Conservation (phyloP, 768 basidiomycete species). For the Lactarius sp. region DNA sequence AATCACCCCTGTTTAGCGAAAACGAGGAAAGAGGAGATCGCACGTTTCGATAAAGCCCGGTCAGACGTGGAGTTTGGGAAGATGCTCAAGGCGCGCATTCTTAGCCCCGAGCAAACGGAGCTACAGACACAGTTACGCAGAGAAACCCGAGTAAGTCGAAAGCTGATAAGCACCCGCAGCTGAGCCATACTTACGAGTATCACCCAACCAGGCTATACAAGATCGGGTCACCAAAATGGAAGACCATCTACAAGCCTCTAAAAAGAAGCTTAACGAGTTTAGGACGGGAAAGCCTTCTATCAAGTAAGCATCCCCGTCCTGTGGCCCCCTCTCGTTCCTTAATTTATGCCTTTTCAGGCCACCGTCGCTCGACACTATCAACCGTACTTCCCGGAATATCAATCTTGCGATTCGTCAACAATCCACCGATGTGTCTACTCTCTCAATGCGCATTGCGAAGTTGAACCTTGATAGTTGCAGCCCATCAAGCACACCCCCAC, state of each 20-base stretch:
- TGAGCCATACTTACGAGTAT: neutral
- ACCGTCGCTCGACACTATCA: constrained; percentile 80
- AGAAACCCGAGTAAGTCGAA: constrained; percentile 56
- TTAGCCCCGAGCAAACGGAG: constrained; percentile 80
- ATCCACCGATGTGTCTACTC: constrained; percentile 45
- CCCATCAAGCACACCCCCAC: constrained; percentile 32
- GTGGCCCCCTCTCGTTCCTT: neutral
- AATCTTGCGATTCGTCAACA: constrained; percentile 65
- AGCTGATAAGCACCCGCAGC: neutral
- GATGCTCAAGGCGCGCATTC: constrained; percentile 39
- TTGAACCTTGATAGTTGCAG: constrained; percentile 41
- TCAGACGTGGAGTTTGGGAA: constrained; percentile 68
- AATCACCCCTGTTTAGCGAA: constrained; percentile 45
- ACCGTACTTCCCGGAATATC: constrained; percentile 82
- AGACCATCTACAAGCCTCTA: constrained; percentile 17
- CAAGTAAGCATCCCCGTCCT: neutral
- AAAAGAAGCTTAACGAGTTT: constrained; percentile 23
- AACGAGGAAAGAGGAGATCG: constrained; percentile 78
- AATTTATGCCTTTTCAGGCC: constrained; percentile 44
- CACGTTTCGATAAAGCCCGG: constrained; percentile 71
- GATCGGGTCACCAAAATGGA: constrained; percentile 23
- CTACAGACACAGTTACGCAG: constrained; percentile 73
- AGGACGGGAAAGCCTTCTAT: constrained; percentile 20
- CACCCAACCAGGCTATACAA: constrained; percentile 18
- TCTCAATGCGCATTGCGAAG: constrained; percentile 50